phyloP scores from a whole-genome alignment of 1,284 basidiomycete genomes.

The Heterobasidion irregulare region DNA sequence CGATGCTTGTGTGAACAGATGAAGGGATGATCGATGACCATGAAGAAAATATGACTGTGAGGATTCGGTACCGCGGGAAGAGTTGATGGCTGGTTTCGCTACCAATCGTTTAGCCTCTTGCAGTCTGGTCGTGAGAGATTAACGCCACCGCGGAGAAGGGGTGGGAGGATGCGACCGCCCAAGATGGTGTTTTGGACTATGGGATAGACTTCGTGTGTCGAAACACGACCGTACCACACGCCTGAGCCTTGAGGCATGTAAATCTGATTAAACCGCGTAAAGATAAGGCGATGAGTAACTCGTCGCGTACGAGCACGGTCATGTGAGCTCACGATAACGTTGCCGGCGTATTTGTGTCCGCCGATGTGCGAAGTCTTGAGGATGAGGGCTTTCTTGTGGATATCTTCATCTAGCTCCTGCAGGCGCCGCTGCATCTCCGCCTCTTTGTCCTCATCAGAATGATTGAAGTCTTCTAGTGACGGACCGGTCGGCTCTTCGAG shows the following conservation, averaged over 20 bases:
- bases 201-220: slow-evolving; percentile 78
- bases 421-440: slow-evolving; percentile 40
- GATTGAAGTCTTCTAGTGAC: slow-evolving; percentile 46
- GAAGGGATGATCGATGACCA: neutral
- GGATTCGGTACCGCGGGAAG: neutral
- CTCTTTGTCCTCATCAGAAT: slow-evolving; percentile 30
- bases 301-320: neutral
- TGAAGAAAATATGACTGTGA: neutral
- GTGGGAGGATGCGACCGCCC: slow-evolving; percentile 73
- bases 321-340: slow-evolving; percentile 66
- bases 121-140: slow-evolving; percentile 66
- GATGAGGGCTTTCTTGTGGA: slow-evolving; percentile 58
- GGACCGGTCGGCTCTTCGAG: slow-evolving; percentile 58
- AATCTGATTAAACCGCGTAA: slow-evolving; percentile 39
- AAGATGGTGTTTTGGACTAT: slow-evolving; percentile 86
- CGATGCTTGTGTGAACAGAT: neutral
- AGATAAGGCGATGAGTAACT: neutral
- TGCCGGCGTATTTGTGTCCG: slow-evolving; percentile 88
- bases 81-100: slow-evolving; percentile 13
- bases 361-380: slow-evolving; percentile 85
- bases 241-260: slow-evolving; percentile 79
- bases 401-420: slow-evolving; percentile 39
- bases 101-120: slow-evolving; percentile 69
- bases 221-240: slow-evolving; percentile 92
- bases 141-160: slow-evolving; percentile 76